Base-by-base conservation (phyloP, 768 basidiomycete species). In the Mycena vulgaris region DNA sequence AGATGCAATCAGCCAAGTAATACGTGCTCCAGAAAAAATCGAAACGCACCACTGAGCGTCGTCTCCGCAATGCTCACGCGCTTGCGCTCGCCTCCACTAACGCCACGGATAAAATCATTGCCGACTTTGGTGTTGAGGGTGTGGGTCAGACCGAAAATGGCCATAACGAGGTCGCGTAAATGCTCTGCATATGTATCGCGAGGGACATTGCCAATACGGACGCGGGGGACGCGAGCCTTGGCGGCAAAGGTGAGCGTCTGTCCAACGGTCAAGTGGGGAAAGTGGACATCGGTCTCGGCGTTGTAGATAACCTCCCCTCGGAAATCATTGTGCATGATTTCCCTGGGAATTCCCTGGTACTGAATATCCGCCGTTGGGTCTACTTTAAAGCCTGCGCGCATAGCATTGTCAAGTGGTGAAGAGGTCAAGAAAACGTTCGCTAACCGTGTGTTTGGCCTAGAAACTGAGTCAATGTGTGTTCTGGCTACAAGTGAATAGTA, bases 61-160 rank as follows among this genome's bases (percentile, higher is more conserved):
- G 82, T 81, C 76, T 90, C 89, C 6, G 85, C 83, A 61, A 92
- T 89, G 7, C 86, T 86, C 3, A 92, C 91, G 5, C 91, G 86
- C 78, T 92, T 92, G 68, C 79, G 78, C 80, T 90, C 88, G 10
- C 89, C 89, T 9, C 89, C 89, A 19, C 81, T 83, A 19, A 90
- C 83, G 3, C 89, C 88, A 13, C 86, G 84, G 2, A 92, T 83
- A 55, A 84, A 85, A 33, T 89, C 90, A 78, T 92, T 85, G 1
- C 92, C 92, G 63, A 93, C 82, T 23, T 86, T 83, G 2, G 91
- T 92, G 70, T 90, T 84, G 76, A 84, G 80, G 2, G 86, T 88
- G 74, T 91, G 90, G 9, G 80, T 75, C 58, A 93, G 84, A 47
- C 91, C 91, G 61, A 92, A 91, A 47, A 90, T 80, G 1, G 85